phyloP scores from a whole-genome alignment of 164 flowering plant species.

The Vitis labrusca region DNA sequence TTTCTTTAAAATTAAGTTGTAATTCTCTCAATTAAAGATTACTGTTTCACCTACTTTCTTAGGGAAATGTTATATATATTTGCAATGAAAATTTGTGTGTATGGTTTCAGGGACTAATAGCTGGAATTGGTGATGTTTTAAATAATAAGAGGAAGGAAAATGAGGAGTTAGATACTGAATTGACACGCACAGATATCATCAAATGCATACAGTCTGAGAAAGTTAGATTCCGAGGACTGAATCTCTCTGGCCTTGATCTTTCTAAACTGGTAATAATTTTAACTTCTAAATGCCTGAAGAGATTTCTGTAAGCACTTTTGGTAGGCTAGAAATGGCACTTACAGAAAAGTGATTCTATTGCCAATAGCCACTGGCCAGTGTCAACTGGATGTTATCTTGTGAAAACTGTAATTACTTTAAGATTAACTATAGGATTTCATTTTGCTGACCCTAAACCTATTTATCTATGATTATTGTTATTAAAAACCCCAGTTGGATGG shows the following conservation, averaged over 20 bases:
- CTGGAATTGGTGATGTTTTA: conserved; percentile 43
- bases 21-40: too few species aligned
- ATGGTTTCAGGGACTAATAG: conserved; percentile 40
- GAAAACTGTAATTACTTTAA: too few species aligned
- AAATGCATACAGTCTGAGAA: conserved; percentile 88
- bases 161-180: conserved; percentile 57
- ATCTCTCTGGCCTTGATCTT: conserved; percentile 91
- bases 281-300: background rate
- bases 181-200: conserved; percentile 87
- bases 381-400: too few species aligned
- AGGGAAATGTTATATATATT: too few species aligned
- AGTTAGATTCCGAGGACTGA: conserved; percentile 85
- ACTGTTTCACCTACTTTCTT: too few species aligned
- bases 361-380: background rate
- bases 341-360: background rate
- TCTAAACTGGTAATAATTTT: conserved; percentile 72
- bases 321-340: background rate
- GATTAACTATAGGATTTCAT: too few species aligned
- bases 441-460: too few species aligned
- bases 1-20: too few species aligned
- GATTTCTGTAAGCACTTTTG: background rate
- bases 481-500: too few species aligned
- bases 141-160: conserved; percentile 58
- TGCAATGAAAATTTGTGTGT: too few species aligned
- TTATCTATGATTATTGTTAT: too few species aligned